A percentile compares a stretch with the other conserved stretches of the same genome.
Evolutionary conservation across 176 grass and related monocot genomes (phyloP).

Genomic region (Luzula sylvatica): DNA sequence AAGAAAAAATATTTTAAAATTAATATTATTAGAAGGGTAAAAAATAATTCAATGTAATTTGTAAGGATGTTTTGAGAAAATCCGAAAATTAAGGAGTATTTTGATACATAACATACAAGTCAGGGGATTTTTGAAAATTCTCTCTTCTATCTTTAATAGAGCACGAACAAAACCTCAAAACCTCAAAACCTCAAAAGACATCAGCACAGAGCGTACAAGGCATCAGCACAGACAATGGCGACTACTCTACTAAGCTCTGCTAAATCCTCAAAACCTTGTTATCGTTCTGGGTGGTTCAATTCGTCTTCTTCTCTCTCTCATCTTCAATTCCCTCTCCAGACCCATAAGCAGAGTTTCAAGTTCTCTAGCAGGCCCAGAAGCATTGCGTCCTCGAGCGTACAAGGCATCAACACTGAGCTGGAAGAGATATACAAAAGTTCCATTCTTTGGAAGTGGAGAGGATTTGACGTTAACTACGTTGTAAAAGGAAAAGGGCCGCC

Average conservation of each 20-base stretch:
- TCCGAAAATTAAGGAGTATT: too few relatives aligned
- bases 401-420: slow-evolving; percentile 8
- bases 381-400: not conserved
- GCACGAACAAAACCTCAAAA: too few relatives aligned
- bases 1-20: too few relatives aligned
- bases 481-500: slow-evolving; percentile 55
- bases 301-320: not conserved
- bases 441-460: slow-evolving; percentile 61
- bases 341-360: slow-evolving; percentile 11
- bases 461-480: slow-evolving; percentile 72
- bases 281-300: not conserved
- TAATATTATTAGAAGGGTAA: too few relatives aligned
- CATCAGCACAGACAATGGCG: slow-evolving; percentile 21
- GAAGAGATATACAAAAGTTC: slow-evolving; percentile 52
- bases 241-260: slow-evolving; percentile 8
- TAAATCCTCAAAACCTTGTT: not conserved
- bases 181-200: too few relatives aligned
- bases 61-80: too few relatives aligned
- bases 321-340: slow-evolving; percentile 9
- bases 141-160: too few relatives aligned
- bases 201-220: too few relatives aligned
- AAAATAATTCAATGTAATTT: too few relatives aligned
- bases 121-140: too few relatives aligned
- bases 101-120: too few relatives aligned
- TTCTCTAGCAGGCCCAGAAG: slow-evolving; percentile 6